Evolutionary conservation across 2,329 filamentous ascomycete species (phyloP).

Genomic region (Xylariaceae sp.): DNA sequence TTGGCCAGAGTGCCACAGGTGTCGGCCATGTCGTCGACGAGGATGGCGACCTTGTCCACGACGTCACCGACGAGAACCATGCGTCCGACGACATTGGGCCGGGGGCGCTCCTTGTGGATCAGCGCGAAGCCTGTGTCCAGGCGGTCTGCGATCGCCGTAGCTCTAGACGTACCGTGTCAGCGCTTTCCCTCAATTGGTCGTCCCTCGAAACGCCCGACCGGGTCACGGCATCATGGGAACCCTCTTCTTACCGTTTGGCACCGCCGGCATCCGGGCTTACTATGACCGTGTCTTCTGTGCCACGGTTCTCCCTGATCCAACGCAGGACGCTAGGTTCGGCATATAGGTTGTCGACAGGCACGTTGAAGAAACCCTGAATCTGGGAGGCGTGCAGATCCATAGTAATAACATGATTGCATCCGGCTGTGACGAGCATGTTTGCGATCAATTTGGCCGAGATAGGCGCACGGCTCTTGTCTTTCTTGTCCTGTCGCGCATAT

Average conservation of each 20-base stretch:
- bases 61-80: conserved; percentile 98
- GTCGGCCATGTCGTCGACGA: conserved; percentile 97
- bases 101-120: conserved; percentile 92
- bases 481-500: conserved; percentile 96
- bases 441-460: conserved; percentile 95
- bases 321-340: conserved; percentile 87
- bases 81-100: conserved; percentile 78
- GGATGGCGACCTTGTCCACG: conserved; percentile 82
- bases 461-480: conserved; percentile 87
- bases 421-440: conserved; percentile 94
- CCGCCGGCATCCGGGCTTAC: conserved; percentile 93
- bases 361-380: conserved; percentile 94
- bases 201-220: too few relatives aligned
- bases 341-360: conserved; percentile 72
- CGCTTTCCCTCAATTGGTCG: conserved; percentile 2
- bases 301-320: conserved; percentile 84
- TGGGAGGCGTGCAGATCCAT: conserved; percentile 95
- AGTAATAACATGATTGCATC: conserved; percentile 88
- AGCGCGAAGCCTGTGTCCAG: conserved; percentile 87
- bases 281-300: conserved; percentile 79
- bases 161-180: conserved; percentile 41
- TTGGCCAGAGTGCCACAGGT: conserved; percentile 80
- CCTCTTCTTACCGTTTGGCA: conserved; percentile 70
- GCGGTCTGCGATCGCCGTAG: conserved; percentile 87
- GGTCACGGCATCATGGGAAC: neutral